Conservation (phyloP, 2,329 filamentous ascomycete species). For the Hypoxylon sp. region DNA sequence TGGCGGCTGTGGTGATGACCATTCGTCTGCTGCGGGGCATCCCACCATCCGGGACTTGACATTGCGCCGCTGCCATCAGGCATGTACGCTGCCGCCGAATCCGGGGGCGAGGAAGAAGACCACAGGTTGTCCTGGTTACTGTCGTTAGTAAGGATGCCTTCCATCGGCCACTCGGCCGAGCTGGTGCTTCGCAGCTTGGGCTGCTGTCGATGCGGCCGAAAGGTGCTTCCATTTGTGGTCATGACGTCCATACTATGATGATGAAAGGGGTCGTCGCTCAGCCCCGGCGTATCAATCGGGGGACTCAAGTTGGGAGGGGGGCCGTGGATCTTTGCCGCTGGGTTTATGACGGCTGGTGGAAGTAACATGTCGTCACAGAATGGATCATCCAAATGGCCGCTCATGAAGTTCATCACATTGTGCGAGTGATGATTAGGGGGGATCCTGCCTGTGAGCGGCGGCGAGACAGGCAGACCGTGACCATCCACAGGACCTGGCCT, state of each 20-base stretch:
- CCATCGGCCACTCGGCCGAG: slow-evolving; percentile 52
- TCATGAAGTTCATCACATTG: slow-evolving; percentile 46
- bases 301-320: slow-evolving; percentile 34
- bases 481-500: slow-evolving; percentile 43
- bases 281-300: slow-evolving; percentile 45
- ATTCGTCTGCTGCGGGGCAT: slow-evolving; percentile 27
- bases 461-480: slow-evolving; percentile 48
- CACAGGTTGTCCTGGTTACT: slow-evolving; percentile 31
- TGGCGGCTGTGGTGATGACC: slow-evolving; percentile 11
- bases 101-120: slow-evolving; percentile 32
- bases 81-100: slow-evolving; percentile 24
- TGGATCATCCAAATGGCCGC: slow-evolving; percentile 50
- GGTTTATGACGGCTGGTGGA: slow-evolving; percentile 29
- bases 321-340: slow-evolving; percentile 16
- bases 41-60: slow-evolving; percentile 48
- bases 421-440: slow-evolving; percentile 39
- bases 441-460: slow-evolving; percentile 49
- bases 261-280: slow-evolving; percentile 44
- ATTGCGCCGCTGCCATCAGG: slow-evolving; percentile 35
- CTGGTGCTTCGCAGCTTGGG: slow-evolving; percentile 44
- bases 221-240: slow-evolving; percentile 28
- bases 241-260: slow-evolving; percentile 31
- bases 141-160: slow-evolving; percentile 47
- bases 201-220: slow-evolving; percentile 20
- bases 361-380: slow-evolving; percentile 46